Base-by-base conservation (phyloP, 2,329 filamentous ascomycete genomes). In the Xylaria sp. region DNA sequence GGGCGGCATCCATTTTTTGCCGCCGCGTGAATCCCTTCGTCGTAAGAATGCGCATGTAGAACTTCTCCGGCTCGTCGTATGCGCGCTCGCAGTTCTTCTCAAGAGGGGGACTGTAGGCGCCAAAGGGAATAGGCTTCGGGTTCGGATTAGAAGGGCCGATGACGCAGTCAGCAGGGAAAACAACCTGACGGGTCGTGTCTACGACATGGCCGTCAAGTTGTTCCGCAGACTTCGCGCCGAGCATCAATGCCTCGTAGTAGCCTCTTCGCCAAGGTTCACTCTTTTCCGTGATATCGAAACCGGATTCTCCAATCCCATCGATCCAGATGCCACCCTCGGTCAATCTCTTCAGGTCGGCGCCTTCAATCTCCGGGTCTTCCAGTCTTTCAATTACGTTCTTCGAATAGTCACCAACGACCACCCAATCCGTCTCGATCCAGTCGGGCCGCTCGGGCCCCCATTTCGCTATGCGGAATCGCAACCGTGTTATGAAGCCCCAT, bases 191-290 rank as follows among this genome's bases (percentile, higher is more conserved):
- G 7, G 81, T 87, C 50, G 75, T 84, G 73, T 96, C 91, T 49
- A 82, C 79, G 13, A 95, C 79, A 81, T 87, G 91, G 52, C 88
- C 89, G 64, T 96, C 90, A 23, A 95, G 76, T 66, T 92, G 85
- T 74, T 97, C 92, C 3, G 91, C 86, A 0, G 87, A 85, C 65
- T 84, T 84, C 0, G 88, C 92, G 61, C 85, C 84, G 9, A 88
- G 81, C 84, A 97, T 90, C 52, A 97, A 76, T 2, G 87, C 82
- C 69, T 95, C 86, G 69, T 88, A 92, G 74, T 97, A 97, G 0
- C 91, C 92, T 58, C 90, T 81, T 68, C 88, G 80, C 93, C 92
- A 97, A 54, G 88, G 80, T 73, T 95, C 91, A 63, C 86, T 88
- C 77, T 92, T 96, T 5, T 76, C 80, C 1, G 83, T 83, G 58